Percentiles rank a stretch among this genome's conserved stretches.
These are phyloP conservation scores for Aspergillus floridensis DNA, from an alignment of 2,329 filamentous ascomycete genomes.

Conservation along the genomic window DNA sequence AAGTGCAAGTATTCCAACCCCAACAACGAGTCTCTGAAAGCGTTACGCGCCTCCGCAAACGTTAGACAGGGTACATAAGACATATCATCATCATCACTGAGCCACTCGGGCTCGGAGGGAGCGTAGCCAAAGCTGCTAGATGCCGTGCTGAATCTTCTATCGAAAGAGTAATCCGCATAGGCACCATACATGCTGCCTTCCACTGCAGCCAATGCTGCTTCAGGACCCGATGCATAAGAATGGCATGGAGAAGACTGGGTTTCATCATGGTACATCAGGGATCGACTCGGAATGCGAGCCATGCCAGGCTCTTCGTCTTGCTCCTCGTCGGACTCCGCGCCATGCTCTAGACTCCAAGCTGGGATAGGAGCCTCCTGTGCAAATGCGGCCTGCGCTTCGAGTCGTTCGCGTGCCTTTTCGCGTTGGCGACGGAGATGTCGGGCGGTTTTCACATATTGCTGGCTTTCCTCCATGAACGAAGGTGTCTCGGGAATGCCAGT, in stretches of 20 bases:
- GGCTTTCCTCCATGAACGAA: conserved; percentile 44
- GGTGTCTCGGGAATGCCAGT: conserved; percentile 73
- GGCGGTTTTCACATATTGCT: conserved; percentile 40
- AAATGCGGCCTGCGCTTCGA: conserved; percentile 57
- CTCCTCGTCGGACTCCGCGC: conserved; percentile 54
- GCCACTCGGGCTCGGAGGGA: conserved; percentile 45
- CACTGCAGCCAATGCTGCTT: conserved; percentile 52
- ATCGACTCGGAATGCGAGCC: conserved; percentile 34
- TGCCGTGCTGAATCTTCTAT: conserved; percentile 74
- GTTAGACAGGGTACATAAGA: conserved; percentile 94
- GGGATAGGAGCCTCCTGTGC: conserved; percentile 55
- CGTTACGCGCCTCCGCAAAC: conserved; percentile 73
- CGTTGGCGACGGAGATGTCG: conserved; percentile 44
- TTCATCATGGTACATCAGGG: conserved; percentile 45
- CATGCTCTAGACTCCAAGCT: conserved; percentile 83
- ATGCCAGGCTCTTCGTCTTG: conserved; percentile 38
- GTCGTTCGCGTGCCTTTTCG: conserved; percentile 60
- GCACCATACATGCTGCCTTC: conserved; percentile 77
- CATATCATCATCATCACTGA: conserved; percentile 70
- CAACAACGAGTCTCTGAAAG: conserved; percentile 88
- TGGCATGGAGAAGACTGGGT: conserved; percentile 55
- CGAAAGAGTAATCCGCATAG: conserved; percentile 62
- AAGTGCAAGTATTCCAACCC: conserved; percentile 92
- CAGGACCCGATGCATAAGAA: conserved; percentile 48
- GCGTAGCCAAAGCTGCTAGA: conserved; percentile 58